Evolutionary conservation across 163 green algal species (phyloP), one percentile per base, ranked within the genome.

Genomic region (Scenedesmus sp.): DNA sequence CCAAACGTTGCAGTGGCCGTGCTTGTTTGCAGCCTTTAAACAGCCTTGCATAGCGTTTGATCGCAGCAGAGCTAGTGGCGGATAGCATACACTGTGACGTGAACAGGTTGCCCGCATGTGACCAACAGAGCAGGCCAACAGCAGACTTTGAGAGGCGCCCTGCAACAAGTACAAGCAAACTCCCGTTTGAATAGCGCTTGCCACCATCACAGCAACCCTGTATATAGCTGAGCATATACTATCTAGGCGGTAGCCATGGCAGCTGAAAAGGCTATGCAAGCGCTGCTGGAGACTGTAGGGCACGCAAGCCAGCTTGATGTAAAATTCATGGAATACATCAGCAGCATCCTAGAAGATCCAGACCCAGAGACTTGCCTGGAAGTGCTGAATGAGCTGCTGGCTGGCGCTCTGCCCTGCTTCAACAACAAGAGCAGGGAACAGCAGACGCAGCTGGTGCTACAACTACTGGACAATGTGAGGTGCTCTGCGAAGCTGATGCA

Each of bases 391-490:
- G 56, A 81, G 40, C 12, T 91, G 22, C 40, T 91, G 43, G 79
- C 9, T 22, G 43, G 35, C 7, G 35, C 35, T 10, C 24, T 82
- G 26, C 10, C 49, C 20, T 30, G 15, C 24, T 91, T 91, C 20
- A 44, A 3, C 20, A 26, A 16, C 35, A n/a, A 35, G 6, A 43
- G 9, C 56, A 81, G 42, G 15, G 87, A 91, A n/a, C 33, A 87
- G 78, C 87, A 87, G 44, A 49, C 43, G 10, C 12, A 78, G 15
- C 51, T 82, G 42, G 78, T 87, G 40, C 87, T 87, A 24, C 56
- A 87, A 9, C 56, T 91, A 37, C 49, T 91, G n/a, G 56, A 91
- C 13, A 40, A 91, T 40, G 86, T 91, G 13, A 59, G 73, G 26
- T 30, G 42, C 22, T 56, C 22, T 13, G n/a, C 13, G 5, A 61